Evolutionary conservation across 2,329 filamentous ascomycete genomes (phyloP).

Genomic region (Daldinia sp.): DNA sequence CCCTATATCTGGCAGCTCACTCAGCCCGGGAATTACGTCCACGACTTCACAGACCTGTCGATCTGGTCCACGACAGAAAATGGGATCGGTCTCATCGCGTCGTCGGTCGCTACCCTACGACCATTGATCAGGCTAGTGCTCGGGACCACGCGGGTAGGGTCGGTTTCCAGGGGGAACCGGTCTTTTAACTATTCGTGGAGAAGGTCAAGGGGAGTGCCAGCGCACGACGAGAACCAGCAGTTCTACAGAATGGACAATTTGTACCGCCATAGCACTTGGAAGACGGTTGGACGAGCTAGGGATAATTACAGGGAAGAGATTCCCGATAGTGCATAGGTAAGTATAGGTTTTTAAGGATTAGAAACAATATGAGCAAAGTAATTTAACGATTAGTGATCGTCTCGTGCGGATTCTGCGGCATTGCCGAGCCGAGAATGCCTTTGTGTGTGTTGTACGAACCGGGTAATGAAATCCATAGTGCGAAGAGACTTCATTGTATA

Average conservation of each 20-base stretch:
- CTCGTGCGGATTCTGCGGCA: neutral
- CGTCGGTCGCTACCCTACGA: conserved; percentile 50
- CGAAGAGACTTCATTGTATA: neutral
- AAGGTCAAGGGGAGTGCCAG: conserved; percentile 6
- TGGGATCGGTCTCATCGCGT: conserved; percentile 51
- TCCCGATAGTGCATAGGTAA: neutral
- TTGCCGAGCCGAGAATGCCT: neutral
- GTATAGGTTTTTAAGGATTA: neutral
- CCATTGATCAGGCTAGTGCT: conserved; percentile 46
- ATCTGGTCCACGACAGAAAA: conserved; percentile 57
- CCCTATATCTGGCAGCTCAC: conserved; percentile 52
- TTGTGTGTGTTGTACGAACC: neutral
- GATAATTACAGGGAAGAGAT: neutral
- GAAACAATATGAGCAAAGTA: neutral
- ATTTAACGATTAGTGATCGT: neutral
- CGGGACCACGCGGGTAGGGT: conserved; percentile 7
- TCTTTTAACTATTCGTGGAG: conserved; percentile 22
- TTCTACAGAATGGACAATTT: conserved; percentile 23
- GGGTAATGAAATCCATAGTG: neutral
- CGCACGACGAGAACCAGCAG: neutral
- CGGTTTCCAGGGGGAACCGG: neutral
- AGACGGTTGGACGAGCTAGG: conserved; percentile 6
- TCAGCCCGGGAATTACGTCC: conserved; percentile 50
- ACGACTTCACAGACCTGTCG: conserved; percentile 52
- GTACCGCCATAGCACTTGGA: neutral